Percentiles rank a stretch among this genome's conserved stretches.
These are phyloP conservation scores for Hyaloscypha variabilis DNA, from an alignment of 495 filamentous ascomycete genomes.

Conservation along the genomic window DNA sequence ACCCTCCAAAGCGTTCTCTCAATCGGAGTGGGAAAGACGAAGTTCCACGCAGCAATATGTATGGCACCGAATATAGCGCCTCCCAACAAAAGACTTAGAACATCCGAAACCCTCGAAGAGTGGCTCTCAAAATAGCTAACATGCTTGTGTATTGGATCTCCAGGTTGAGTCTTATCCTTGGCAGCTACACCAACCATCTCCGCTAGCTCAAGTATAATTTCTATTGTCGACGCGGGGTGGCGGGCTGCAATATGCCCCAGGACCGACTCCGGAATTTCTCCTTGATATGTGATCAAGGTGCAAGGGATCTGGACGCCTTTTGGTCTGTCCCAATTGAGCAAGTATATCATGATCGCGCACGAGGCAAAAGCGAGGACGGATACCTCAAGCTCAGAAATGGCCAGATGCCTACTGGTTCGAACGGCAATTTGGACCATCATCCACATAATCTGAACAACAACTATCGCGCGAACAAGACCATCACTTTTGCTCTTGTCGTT, in stretches of 20 bases:
- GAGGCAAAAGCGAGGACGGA: conserved; percentile 35
- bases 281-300: not conserved
- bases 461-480: conserved; percentile 33
- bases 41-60: conserved; percentile 43
- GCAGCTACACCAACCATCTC: too few relatives aligned
- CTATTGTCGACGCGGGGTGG: too few relatives aligned
- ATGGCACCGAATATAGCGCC: conserved; percentile 35
- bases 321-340: conserved; percentile 36
- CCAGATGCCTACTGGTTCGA: conserved; percentile 27
- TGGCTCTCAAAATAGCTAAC: not conserved
- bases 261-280: not conserved
- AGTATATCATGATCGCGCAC: conserved; percentile 31
- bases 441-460: conserved; percentile 36
- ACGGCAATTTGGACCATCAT: conserved; percentile 34
- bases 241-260: not conserved
- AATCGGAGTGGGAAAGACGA: conserved; percentile 37
- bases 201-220: too few relatives aligned
- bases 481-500: conserved; percentile 42
- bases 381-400: conserved; percentile 39
- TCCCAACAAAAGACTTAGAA: not conserved
- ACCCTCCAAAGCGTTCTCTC: conserved; percentile 40
- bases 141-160: not conserved
- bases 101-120: not conserved
- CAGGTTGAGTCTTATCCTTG: not conserved
- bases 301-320: conserved; percentile 11